Evolutionary conservation across 106 monocot genomes (phyloP), one percentile per base, ranked within the genome.

Genomic region (Hemerocallis citrina): DNA sequence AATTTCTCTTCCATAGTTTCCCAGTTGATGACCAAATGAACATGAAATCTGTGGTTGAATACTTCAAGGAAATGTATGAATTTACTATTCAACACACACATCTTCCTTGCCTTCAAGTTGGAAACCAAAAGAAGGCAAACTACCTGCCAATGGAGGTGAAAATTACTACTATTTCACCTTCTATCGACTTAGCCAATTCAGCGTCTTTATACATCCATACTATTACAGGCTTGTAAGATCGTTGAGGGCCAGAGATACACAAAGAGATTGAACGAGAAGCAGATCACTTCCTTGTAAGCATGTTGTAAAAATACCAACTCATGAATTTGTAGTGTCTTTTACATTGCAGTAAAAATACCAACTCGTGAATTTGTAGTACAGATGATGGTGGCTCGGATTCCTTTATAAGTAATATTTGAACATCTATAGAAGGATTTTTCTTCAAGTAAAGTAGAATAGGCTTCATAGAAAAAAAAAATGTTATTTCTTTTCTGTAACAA

Each of bases 11-110:
- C n/a, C 20, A 49, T 69, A 92, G 92, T 57, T 92, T 92, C 55
- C 92, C 92, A 1, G 86, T 92, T 21, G 92, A 92, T 61, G 92
- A 92, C 5, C 81, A 92, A 70, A 88, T 88, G 87, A 92, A 92
- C 62, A 92, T 92, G 92, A 92, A 88, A 67, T 88, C 92, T 32
- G 92, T 92, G 23, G 88, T 92, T n/a, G 92, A 88, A 54, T 92
- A 92, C 61, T 92, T 92, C 71, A 78, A 85, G 47, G 92, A 92
- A 66, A 79, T 88, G 84, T 92, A 92, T 79, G 92, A 81, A 13
- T 92, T 92, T 60, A 66, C 84, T 30, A 92, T 92, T 67, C 72
- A 74, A 42, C 63, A 92, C 42, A 56, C 79, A 6, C 92, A 88
- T 65, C 88, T 92, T 21, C 92, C 92, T 63, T 92, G 88, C 58